Percentiles rank a stretch among this genome's conserved stretches.
These are phyloP conservation scores for Vachellia collinsii DNA, from an alignment of 306 rosid genomes.

Conservation along the genomic window DNA sequence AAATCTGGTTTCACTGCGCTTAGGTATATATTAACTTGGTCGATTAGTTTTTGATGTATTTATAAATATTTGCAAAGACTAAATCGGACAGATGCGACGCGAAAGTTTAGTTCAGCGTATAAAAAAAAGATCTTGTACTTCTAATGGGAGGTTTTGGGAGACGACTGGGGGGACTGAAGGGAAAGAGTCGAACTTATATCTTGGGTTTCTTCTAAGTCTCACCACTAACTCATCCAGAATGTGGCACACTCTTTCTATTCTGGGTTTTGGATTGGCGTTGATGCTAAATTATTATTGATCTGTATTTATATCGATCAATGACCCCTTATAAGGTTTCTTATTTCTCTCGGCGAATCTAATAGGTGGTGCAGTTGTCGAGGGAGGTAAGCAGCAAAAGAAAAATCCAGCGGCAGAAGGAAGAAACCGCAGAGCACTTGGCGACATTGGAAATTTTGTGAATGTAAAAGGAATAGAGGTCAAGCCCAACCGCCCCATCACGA, in stretches of 20 bases:
- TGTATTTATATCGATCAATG: conserved; percentile 5
- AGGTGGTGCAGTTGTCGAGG: conserved; percentile 67
- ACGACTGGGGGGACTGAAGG: neutral
- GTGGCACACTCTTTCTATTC: neutral
- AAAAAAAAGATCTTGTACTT: neutral
- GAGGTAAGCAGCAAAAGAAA: conserved; percentile 64
- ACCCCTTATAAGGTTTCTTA: conserved; percentile 1
- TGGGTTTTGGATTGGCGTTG: neutral
- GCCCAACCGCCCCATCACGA: conserved; percentile 85
- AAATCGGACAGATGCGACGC: neutral
- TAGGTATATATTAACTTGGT: neutral
- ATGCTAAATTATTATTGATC: neutral
- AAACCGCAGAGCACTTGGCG: conserved; percentile 70
- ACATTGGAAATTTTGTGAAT: conserved; percentile 73
- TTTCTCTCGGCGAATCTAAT: conserved; percentile 3
- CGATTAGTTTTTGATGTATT: neutral
- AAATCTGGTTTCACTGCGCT: neutral
- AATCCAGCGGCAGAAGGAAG: conserved; percentile 56
- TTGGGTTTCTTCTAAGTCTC: conserved; percentile 10
- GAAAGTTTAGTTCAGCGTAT: neutral
- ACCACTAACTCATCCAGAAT: conserved; percentile 13
- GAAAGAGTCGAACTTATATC: neutral
- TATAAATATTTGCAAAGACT: neutral
- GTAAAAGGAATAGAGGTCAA: conserved; percentile 58
- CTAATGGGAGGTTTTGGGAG: neutral